These are phyloP conservation scores for Polygonum maritimum DNA, from an alignment of 148 eudicot species.

Conservation along the genomic window DNA sequence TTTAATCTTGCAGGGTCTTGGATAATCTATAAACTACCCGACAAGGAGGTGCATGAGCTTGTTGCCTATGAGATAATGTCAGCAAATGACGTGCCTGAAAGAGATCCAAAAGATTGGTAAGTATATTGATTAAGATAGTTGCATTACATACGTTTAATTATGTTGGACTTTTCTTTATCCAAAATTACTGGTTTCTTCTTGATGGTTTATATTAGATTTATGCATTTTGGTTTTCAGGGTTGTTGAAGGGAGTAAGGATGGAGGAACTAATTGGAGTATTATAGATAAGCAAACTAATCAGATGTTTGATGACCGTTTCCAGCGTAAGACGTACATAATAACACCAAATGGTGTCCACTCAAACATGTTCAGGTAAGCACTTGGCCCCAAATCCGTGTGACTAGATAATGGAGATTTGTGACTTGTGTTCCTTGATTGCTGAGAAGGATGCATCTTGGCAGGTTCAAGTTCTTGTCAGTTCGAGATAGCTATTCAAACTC, in stretches of 20 bases:
- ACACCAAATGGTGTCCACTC: slow-evolving; percentile 28
- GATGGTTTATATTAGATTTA: neutral
- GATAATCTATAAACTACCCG: slow-evolving; percentile 53
- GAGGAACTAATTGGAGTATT: slow-evolving; percentile 66
- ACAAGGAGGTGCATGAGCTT: slow-evolving; percentile 40
- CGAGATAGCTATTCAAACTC: slow-evolving; percentile 49
- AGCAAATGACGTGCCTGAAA: slow-evolving; percentile 92
- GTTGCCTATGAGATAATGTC: slow-evolving; percentile 87
- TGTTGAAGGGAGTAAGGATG: slow-evolving; percentile 84
- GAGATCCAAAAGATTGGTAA: slow-evolving; percentile 96
- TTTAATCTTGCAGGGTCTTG: slow-evolving; percentile 57
- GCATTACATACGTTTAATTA: neutral
- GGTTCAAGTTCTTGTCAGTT: slow-evolving; percentile 65
- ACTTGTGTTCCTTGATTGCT: neutral
- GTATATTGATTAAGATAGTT: neutral
- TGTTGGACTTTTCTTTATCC: neutral
- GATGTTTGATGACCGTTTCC: slow-evolving; percentile 58
- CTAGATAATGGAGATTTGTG: neutral
- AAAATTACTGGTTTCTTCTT: neutral
- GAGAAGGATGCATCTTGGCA: slow-evolving; percentile 21
- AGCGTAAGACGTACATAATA: slow-evolving; percentile 50
- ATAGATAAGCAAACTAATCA: slow-evolving; percentile 66
- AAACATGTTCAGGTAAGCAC: slow-evolving; percentile 64
- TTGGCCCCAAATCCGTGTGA: neutral
- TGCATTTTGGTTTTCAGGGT: slow-evolving; percentile 37